Evolutionary conservation across 169 alveolate species (phyloP).

Genomic region (Eimeria mitis): DNA sequence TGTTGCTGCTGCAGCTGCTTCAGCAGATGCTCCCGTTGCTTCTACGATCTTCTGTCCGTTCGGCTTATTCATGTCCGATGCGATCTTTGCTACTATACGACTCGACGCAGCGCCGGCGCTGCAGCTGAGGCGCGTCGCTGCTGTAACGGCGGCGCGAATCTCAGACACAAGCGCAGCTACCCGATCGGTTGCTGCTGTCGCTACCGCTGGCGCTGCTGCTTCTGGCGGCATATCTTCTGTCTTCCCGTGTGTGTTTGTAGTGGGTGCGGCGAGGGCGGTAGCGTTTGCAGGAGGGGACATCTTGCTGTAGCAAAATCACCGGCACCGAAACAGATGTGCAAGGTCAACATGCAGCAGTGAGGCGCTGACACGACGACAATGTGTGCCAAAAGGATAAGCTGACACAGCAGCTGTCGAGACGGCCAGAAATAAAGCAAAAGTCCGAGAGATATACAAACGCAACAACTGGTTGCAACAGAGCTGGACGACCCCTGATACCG

Average conservation of each 20-base stretch:
- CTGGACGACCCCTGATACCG: background rate
- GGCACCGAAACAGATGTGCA: background rate
- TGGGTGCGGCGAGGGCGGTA: background rate
- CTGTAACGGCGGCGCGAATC: conserved; percentile 75
- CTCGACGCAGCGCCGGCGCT: conserved; percentile 79
- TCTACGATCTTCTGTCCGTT: conserved; percentile 64
- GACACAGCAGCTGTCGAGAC: background rate
- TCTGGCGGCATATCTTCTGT: background rate
- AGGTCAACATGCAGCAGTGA: background rate
- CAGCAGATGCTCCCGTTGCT: conserved; percentile 21
- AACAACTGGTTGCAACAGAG: background rate
- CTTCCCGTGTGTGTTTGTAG: background rate
- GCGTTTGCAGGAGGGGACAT: background rate
- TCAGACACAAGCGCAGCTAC: conserved; percentile 69
- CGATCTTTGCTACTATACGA: conserved; percentile 76
- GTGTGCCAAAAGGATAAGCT: background rate
- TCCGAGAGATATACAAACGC: background rate
- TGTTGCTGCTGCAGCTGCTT: conserved; percentile 40
- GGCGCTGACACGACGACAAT: background rate
- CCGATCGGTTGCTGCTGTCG: conserved; percentile 22
- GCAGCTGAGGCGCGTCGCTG: conserved; percentile 69
- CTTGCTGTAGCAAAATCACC: conserved; percentile 25
- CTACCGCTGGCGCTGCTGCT: conserved; percentile 44
- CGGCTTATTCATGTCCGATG: conserved; percentile 78
- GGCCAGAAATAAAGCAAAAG: background rate